These are phyloP conservation scores for Cutaneotrichosporon sp. DNA, from an alignment of 1,284 basidiomycete genomes.

Conservation along the genomic window DNA sequence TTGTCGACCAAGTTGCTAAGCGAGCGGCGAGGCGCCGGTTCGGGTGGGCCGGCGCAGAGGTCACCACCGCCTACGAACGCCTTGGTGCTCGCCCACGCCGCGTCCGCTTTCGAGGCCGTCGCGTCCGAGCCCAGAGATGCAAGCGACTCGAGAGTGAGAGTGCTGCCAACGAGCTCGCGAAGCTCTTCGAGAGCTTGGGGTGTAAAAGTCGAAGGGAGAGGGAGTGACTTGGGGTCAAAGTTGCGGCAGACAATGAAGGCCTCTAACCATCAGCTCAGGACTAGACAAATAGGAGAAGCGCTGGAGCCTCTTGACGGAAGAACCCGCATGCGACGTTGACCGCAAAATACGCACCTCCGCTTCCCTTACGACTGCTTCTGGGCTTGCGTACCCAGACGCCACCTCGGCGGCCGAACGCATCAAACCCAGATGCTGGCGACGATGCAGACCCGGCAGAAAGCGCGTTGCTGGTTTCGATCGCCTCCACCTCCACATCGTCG, in stretches of 20 bases:
- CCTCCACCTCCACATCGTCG: constrained; percentile 17
- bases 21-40: constrained; percentile 4
- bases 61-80: constrained; percentile 47
- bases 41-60: constrained; percentile 26
- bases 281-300: neutral
- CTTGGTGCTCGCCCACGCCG: constrained; percentile 41
- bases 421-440: constrained; percentile 28
- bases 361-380: constrained; percentile 52
- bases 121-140: constrained; percentile 21
- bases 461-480: constrained; percentile 25
- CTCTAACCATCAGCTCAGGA: constrained; percentile 45
- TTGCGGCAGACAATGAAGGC: constrained; percentile 59
- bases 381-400: constrained; percentile 55
- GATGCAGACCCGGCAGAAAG: constrained; percentile 6
- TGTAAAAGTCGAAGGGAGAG: constrained; percentile 38
- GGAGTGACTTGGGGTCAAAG: constrained; percentile 51
- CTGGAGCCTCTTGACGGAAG: constrained; percentile 1
- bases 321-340: neutral
- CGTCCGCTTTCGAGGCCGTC: constrained; percentile 2
- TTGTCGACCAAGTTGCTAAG: constrained; percentile 1
- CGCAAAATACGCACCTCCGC: constrained; percentile 44
- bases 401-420: constrained; percentile 42
- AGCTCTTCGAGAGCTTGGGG: constrained; percentile 32
- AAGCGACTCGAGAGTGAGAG: constrained; percentile 47
- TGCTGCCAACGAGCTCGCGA: constrained; percentile 35